Base-by-base conservation (phyloP, 2,329 filamentous ascomycete genomes). In the Aspergillus sergii region DNA sequence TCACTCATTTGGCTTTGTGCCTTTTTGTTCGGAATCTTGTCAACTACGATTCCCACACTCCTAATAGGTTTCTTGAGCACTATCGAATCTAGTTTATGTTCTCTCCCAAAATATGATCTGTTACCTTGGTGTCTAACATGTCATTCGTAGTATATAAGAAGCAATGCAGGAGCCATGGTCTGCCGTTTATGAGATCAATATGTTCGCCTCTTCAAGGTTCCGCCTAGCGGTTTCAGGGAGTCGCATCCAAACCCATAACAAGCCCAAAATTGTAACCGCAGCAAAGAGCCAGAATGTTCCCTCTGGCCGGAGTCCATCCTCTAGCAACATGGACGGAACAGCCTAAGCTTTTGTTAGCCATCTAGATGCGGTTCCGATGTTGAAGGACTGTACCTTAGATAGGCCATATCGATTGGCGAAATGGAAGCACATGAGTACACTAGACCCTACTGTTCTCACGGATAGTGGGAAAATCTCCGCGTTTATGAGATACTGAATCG, bases 211-310 rank as follows among this genome's bases (percentile, higher is more conserved):
- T 26, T 77, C 75, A 23, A 77, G 65, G 10, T 75, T 79, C 66
- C 78, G 78, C n/a, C 89, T 89, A 1, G 84, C 84, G 0, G 89
- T 91, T 81, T 93, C 90, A 0, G 90, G 90, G 1, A 93, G 83
- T 63, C 85, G 88, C 76, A 91, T 84, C 82, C 83, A 90, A 11
- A 89, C 89, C 88, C 89, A 92, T 7, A 84, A 39, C 4, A 88
- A 83, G 14, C 90, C 90, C 12, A 92, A 51, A 0, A 89, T 68
- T 0, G 90, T 92, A n/a, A 92, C 82, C 4, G 82, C 85, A 0
- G 85, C 83, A 75, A 93, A 93, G 79, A 89, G 91, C 84, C 89
- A 89, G 80, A 93, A 93, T 0, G 90, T 93, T 0, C 91, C 91
- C 53, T 83, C 85, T 3, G 79, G 79, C 1, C 78, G 81, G 72